Evolutionary conservation across 306 rosid genomes (phyloP).

Genomic region (Gastrolobium villosum): DNA sequence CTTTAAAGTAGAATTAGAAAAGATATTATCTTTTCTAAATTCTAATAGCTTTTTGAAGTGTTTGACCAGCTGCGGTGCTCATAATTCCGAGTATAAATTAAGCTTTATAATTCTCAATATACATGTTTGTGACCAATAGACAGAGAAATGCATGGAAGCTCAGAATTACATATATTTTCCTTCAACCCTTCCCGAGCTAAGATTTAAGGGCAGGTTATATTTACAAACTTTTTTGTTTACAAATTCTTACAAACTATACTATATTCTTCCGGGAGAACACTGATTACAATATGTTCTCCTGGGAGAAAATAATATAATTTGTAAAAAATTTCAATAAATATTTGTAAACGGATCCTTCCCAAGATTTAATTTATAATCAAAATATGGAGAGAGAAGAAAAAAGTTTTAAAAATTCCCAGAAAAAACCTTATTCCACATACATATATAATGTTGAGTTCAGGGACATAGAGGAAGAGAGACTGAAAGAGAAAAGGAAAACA

Average conservation of each 20-base stretch:
- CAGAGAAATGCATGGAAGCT: neutral
- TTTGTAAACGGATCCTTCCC: too few species aligned
- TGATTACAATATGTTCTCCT: too few species aligned
- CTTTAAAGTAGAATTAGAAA: neutral
- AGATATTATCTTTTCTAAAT: constrained; percentile 14
- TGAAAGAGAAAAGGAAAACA: constrained; percentile 5
- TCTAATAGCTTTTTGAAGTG: neutral
- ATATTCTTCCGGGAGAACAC: too few species aligned
- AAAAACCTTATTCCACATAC: constrained; percentile 9
- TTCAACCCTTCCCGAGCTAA: constrained; percentile 30
- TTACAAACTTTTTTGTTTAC: too few species aligned
- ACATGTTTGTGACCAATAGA: neutral
- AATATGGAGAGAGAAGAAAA: neutral
- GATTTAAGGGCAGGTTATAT: too few species aligned
- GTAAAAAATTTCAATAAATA: too few species aligned
- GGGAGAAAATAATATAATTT: too few species aligned
- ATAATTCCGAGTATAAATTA: constrained; percentile 12
- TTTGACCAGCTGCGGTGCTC: neutral
- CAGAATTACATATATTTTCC: neutral
- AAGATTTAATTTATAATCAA: constrained; percentile 27
- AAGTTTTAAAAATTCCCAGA: neutral
- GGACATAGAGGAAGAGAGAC: neutral
- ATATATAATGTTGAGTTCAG: neutral
- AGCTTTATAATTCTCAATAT: neutral
- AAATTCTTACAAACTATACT: too few species aligned